phyloP scores from a whole-genome alignment of 345 rosid genomes.

The Melaleuca alternifolia region DNA sequence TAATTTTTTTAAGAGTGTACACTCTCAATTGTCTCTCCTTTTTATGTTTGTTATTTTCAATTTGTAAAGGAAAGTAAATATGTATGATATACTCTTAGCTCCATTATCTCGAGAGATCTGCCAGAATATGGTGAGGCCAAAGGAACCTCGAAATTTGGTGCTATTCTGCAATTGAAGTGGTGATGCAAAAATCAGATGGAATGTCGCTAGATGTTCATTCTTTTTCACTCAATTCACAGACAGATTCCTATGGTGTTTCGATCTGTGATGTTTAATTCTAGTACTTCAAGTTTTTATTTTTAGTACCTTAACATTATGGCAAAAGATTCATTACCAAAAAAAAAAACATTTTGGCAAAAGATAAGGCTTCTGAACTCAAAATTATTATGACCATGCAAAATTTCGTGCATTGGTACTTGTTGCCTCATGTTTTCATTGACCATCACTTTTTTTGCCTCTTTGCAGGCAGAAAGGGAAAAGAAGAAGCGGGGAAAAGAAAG shows the following conservation, averaged over 20 bases:
- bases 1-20: neutral
- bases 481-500: conserved; percentile 64
- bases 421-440: neutral
- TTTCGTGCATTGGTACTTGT: neutral
- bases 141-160: neutral
- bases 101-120: neutral
- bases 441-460: neutral
- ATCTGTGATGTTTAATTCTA: neutral
- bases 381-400: neutral
- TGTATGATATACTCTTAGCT: neutral
- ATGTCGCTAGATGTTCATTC: neutral
- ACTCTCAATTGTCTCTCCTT: neutral
- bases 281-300: neutral
- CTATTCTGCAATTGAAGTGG: neutral
- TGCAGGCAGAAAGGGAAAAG: conserved; percentile 60
- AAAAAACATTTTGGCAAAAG: neutral
- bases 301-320: neutral
- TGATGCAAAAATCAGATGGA: neutral
- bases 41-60: neutral
- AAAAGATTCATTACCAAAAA: too few relatives aligned
- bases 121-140: neutral
- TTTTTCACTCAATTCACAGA: neutral
- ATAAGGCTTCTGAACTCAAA: neutral
- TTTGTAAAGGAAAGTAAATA: neutral
- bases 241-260: neutral